Percentiles rank a stretch among this genome's conserved stretches.
Conservation (phyloP, 768 basidiomycete genomes). For the Leccinum imitatum region DNA sequence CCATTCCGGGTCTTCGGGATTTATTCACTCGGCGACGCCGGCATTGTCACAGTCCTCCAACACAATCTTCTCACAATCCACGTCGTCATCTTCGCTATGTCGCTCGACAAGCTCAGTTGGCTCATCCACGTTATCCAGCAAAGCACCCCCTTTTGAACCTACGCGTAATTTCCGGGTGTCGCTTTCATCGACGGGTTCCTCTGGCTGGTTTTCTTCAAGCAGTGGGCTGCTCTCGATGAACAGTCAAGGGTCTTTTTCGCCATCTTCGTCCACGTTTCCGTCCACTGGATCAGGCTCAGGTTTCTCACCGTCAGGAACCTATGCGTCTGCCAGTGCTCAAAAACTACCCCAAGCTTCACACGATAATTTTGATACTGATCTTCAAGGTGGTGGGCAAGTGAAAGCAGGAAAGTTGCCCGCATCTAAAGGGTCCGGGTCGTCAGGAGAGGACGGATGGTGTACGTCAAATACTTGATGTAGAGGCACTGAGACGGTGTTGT, state of each 20-base stretch:
- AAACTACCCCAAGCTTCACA: conserved; percentile 9
- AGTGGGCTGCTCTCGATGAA: conserved; percentile 11
- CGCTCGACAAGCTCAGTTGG: conserved; percentile 30
- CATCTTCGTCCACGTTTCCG: conserved; percentile 16
- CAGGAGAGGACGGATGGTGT: conserved; percentile 18
- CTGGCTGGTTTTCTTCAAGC: conserved; percentile 15
- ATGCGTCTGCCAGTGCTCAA: conserved; percentile 14
- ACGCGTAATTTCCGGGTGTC: conserved; percentile 29
- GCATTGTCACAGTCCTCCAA: conserved; percentile 16
- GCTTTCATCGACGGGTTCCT: conserved; percentile 20
- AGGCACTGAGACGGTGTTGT: background rate
- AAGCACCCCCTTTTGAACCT: conserved; percentile 56
- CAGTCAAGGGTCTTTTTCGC: conserved; percentile 18
- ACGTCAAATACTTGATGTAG: conserved; percentile 13
- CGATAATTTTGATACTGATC: conserved; percentile 8
- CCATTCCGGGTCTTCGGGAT: conserved; percentile 17
- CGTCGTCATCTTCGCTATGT: conserved; percentile 27
- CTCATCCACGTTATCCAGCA: conserved; percentile 49
- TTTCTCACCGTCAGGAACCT: conserved; percentile 14
- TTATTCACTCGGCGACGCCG: conserved; percentile 10
- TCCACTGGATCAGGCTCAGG: conserved; percentile 11
- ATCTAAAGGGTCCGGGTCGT: conserved; percentile 10
- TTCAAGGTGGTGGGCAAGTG: conserved; percentile 3
- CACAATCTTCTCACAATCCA: conserved; percentile 19
- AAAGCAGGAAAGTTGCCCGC: conserved; percentile 13